Base-by-base conservation (phyloP, 345 rosid genomes). In the Crucihimalaya himalaica region DNA sequence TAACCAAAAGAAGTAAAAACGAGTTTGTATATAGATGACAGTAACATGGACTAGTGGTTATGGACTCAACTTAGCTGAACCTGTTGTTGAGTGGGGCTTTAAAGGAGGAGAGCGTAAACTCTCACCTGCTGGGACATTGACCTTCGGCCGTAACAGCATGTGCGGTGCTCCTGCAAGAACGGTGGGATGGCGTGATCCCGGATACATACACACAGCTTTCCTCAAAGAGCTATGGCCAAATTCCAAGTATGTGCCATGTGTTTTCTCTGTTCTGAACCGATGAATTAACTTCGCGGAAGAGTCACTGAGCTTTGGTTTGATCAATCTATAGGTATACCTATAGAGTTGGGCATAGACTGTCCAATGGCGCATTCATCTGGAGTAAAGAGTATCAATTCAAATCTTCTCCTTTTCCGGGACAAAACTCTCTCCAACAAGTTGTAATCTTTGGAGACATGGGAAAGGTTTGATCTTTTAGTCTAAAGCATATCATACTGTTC, bases 381-480 rank as follows among this genome's bases (percentile, higher is more conserved):
- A 90, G 89, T 76, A 52, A 62, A 78, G 78, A 80, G 48, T 90
- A 84, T 68, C 80, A 74, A 2, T 86, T 90, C 78, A 85, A 74
- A 78, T 85, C 91, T 64, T 85, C 96, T 65, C 96, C 91, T 9
- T 88, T 78, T 68, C 89, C 96, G 0, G 93, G 96, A 21, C 89
- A 90, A 77, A 73, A 62, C 74, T 90, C 93, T 60, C 48, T 84
- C 20, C 91, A 90, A 39, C 88, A 75, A 15, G 87, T 90, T 7
- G 82, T 90, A 3, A 85, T 88, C 81, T 88, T 88, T 64, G 91
- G 96, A 18, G 96, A 90, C 79, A 85, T 90, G 96, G 96, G 96
- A 83, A 90, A 88, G 93, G 96, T 88, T 58, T 59, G 69, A 78
- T 76, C 72, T 74, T 45, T 62, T 10, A n/a, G 29, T 46, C 70